phyloP scores from a whole-genome alignment of 2,329 filamentous ascomycete species.

The Orbilia ellipsospora region DNA sequence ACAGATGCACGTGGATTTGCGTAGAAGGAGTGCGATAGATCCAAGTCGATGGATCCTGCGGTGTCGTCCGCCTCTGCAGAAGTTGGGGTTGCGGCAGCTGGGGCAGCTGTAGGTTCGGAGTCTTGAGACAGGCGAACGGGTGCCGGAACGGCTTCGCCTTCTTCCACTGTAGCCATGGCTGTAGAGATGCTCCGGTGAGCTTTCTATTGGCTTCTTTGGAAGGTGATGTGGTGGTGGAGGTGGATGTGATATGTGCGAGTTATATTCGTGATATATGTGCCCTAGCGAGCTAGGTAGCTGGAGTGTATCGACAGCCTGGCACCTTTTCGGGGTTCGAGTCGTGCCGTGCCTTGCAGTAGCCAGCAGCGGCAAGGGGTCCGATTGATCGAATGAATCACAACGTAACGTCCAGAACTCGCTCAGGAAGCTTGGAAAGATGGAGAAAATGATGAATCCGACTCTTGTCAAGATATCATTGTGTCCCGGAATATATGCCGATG shows the following conservation, averaged over 20 bases:
- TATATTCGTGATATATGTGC: too few species aligned
- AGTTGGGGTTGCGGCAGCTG: slow-evolving; percentile 32
- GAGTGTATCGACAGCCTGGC: too few species aligned
- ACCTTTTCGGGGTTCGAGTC: neutral
- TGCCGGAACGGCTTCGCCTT: slow-evolving; percentile 16
- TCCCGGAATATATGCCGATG: too few species aligned
- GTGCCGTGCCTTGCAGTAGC: neutral
- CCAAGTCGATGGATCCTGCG: slow-evolving; percentile 35
- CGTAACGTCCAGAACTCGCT: too few species aligned
- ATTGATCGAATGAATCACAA: too few species aligned
- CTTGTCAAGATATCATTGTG: too few species aligned
- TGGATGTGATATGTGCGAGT: neutral
- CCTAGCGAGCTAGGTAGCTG: too few species aligned
- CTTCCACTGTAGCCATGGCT: slow-evolving; percentile 32
- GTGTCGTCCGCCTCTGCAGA: slow-evolving; percentile 34
- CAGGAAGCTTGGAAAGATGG: too few species aligned
- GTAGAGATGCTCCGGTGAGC: neutral
- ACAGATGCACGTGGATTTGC: slow-evolving; percentile 53
- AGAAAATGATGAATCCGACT: too few species aligned
- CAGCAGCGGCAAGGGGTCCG: neutral
- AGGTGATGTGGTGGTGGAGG: neutral
- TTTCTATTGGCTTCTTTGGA: neutral
- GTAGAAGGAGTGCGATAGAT: slow-evolving; percentile 42
- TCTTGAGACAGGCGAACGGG: slow-evolving; percentile 39
- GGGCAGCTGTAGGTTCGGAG: slow-evolving; percentile 36